Conservation (phyloP, 2,329 filamentous ascomycete species). For the Colletotrichum costaricense region DNA sequence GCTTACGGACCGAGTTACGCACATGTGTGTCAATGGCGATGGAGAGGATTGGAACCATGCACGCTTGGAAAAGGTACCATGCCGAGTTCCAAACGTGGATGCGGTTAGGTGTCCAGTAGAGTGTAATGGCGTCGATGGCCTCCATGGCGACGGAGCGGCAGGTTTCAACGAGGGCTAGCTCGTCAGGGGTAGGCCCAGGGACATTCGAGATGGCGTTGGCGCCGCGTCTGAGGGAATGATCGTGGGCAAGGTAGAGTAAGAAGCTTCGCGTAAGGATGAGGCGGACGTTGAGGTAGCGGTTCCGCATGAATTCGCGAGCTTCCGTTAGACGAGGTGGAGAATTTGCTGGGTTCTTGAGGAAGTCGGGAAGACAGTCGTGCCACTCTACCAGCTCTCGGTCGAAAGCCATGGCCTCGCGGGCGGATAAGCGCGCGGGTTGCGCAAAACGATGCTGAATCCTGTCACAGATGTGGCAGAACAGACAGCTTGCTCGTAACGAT, state of each 20-base stretch:
- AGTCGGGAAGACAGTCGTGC: slow-evolving; percentile 39
- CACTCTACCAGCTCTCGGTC: slow-evolving; percentile 43
- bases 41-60: slow-evolving; percentile 44
- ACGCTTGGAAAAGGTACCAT: slow-evolving; percentile 48
- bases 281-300: slow-evolving; percentile 45
- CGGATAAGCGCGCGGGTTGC: slow-evolving; percentile 39
- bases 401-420: slow-evolving; percentile 41
- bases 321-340: slow-evolving; percentile 41
- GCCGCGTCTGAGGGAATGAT: slow-evolving; percentile 31
- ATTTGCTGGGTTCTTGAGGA: slow-evolving; percentile 38
- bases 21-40: slow-evolving; percentile 40
- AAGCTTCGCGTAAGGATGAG: slow-evolving; percentile 40
- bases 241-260: slow-evolving; percentile 40
- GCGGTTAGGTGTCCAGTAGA: slow-evolving; percentile 46
- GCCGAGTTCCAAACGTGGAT: slow-evolving; percentile 46
- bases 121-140: slow-evolving; percentile 45
- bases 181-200: slow-evolving; percentile 35
- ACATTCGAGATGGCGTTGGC: slow-evolving; percentile 17
- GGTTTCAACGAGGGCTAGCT: slow-evolving; percentile 38
- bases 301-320: slow-evolving; percentile 43
- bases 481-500: slow-evolving; percentile 41
- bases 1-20: neutral
- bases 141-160: slow-evolving; percentile 43
- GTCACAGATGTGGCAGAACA: slow-evolving; percentile 45
- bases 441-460: slow-evolving; percentile 45